Percentiles rank a stretch among this genome's conserved stretches.
These are phyloP conservation scores for Zasmidium citrigriseum DNA, from an alignment of 2,329 filamentous ascomycete species.

Conservation along the genomic window DNA sequence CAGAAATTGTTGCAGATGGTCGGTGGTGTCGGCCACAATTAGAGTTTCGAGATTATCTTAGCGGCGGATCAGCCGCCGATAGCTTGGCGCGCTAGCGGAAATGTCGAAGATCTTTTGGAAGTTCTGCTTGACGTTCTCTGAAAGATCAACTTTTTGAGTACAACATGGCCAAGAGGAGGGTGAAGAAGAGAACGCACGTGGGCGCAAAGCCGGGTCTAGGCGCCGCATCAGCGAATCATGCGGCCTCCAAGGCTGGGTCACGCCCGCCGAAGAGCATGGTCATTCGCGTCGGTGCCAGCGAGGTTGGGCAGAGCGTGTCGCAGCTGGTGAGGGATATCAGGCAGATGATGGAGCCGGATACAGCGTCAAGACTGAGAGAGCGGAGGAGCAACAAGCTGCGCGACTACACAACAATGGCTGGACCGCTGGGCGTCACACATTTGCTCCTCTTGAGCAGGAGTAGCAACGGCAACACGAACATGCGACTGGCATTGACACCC, in stretches of 20 bases:
- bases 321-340: conserved; percentile 91
- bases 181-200: conserved; percentile 86
- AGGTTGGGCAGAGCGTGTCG: conserved; percentile 87
- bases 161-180: conserved; percentile 74
- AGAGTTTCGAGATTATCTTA: background rate
- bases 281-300: conserved; percentile 90
- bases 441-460: conserved; percentile 91
- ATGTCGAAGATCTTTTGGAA: background rate
- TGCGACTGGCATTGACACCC: conserved; percentile 83
- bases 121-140: background rate
- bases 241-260: conserved; percentile 57
- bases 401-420: conserved; percentile 95
- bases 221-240: conserved; percentile 44
- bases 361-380: conserved; percentile 85
- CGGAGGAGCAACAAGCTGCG: conserved; percentile 82
- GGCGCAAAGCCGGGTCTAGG: conserved; percentile 48
- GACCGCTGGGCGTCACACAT: conserved; percentile 89
- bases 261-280: conserved; percentile 94
- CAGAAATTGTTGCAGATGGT: background rate
- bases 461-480: conserved; percentile 84
- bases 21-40: background rate
- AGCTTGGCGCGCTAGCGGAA: background rate
- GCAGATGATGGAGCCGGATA: conserved; percentile 93
- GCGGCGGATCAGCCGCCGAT: background rate
- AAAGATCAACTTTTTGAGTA: background rate